phyloP scores from a whole-genome alignment of 2,329 filamentous ascomycete species.

The Tympanopsis confertula region DNA sequence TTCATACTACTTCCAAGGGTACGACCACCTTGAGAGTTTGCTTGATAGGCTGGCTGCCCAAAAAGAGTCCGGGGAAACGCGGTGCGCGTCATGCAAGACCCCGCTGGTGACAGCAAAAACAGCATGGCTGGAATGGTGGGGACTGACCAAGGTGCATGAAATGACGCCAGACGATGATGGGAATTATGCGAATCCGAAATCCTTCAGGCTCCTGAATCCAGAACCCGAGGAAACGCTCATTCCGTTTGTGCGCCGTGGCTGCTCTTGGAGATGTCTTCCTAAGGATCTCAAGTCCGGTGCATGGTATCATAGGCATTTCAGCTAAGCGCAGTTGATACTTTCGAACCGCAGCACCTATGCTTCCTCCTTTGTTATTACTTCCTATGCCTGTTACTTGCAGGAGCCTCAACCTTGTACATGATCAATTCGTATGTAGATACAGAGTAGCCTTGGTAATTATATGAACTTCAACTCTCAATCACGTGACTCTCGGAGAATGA shows the following conservation, averaged over 20 bases:
- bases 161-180: conserved; percentile 6
- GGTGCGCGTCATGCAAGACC: conserved; percentile 39
- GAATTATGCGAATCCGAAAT: conserved; percentile 5
- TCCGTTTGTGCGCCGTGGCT: conserved; percentile 34
- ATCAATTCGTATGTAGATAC: too few species aligned
- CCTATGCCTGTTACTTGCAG: too few species aligned
- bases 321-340: too few species aligned
- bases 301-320: too few species aligned
- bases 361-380: too few species aligned
- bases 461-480: too few species aligned
- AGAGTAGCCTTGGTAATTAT: too few species aligned
- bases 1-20: conserved; percentile 24
- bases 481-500: too few species aligned
- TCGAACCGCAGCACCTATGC: too few species aligned
- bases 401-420: too few species aligned
- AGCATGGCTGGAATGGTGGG: conserved; percentile 55
- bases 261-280: conserved; percentile 40
- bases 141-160: conserved; percentile 15
- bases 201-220: conserved; percentile 12
- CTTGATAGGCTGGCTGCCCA: conserved; percentile 26
- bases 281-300: too few species aligned
- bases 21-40: conserved; percentile 24
- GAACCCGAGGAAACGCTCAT: conserved; percentile 22
- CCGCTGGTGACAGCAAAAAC: conserved; percentile 35
- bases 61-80: conserved; percentile 32